Evolutionary conservation across 2,329 filamentous ascomycete species (phyloP).

Genomic region (Exophiala sideris): DNA sequence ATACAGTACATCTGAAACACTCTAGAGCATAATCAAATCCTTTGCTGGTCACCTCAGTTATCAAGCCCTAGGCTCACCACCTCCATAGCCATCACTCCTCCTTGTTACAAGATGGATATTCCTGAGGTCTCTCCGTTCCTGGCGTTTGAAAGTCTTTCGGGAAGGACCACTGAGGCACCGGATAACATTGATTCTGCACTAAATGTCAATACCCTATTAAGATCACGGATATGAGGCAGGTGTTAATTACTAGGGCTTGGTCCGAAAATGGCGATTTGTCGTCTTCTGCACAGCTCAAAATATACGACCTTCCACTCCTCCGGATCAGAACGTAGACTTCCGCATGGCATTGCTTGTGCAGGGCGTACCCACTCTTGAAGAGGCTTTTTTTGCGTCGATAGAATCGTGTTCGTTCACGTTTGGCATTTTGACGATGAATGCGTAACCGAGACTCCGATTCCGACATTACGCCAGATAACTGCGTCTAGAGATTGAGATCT

Average conservation of each 20-base stretch:
- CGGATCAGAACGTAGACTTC: constrained; percentile 1
- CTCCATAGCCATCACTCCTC: background rate
- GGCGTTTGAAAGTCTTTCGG: background rate
- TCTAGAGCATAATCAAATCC: background rate
- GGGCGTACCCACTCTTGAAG: background rate
- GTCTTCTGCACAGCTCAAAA: background rate
- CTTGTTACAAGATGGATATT: background rate
- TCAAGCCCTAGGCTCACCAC: background rate
- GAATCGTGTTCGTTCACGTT: constrained; percentile 1
- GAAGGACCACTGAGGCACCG: background rate
- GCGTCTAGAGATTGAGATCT: background rate
- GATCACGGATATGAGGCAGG: background rate
- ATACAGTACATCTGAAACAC: background rate
- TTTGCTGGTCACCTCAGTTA: background rate
- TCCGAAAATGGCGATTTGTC: background rate
- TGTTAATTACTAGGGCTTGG: background rate
- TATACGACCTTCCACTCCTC: background rate
- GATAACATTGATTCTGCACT: background rate
- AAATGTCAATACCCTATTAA: background rate
- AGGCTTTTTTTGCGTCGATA: constrained; percentile 1
- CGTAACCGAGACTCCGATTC: background rate
- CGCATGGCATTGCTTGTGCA: background rate
- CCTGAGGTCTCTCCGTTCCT: background rate
- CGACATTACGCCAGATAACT: background rate
- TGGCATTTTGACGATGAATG: background rate